Evolutionary conservation across 2,329 filamentous ascomycete species (phyloP).

Genomic region (Lomentospora prolificans): DNA sequence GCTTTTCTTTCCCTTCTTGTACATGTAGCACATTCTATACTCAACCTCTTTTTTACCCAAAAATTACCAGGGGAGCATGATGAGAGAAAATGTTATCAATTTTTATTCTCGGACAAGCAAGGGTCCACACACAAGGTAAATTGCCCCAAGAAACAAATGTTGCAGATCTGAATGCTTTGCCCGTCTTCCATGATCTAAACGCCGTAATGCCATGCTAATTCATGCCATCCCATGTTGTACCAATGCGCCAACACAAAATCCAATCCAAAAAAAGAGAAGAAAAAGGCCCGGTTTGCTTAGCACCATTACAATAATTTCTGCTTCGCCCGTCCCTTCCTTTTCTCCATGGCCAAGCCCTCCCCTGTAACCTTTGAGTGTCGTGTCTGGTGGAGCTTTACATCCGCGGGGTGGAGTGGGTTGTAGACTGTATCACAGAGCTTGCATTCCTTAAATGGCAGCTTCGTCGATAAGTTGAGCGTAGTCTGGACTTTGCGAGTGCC

Average conservation of each 20-base stretch:
- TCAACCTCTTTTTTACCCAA: too few relatives aligned
- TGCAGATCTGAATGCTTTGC: too few relatives aligned
- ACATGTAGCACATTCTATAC: not conserved
- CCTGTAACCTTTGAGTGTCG: constrained; percentile 20
- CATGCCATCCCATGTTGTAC: not conserved
- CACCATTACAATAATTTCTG: not conserved
- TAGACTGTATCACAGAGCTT: constrained; percentile 32
- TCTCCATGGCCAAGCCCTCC: not conserved
- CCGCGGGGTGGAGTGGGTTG: constrained; percentile 32
- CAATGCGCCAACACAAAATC: not conserved
- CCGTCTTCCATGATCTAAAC: too few relatives aligned
- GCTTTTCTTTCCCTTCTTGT: not conserved
- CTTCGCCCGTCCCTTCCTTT: not conserved
- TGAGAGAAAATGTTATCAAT: too few relatives aligned
- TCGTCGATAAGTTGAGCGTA: constrained; percentile 32
- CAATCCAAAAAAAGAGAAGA: not conserved
- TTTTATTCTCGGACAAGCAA: too few relatives aligned
- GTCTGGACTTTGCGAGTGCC: constrained; percentile 23
- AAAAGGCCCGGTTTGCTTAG: not conserved
- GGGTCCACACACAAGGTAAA: too few relatives aligned
- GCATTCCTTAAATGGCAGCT: constrained; percentile 32
- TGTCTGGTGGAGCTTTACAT: constrained; percentile 32
- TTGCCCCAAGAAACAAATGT: not conserved
- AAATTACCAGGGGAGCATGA: too few relatives aligned
- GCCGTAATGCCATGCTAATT: not conserved